Conservation (phyloP, 495 filamentous ascomycete genomes). For the Penicillium cinerascens region DNA sequence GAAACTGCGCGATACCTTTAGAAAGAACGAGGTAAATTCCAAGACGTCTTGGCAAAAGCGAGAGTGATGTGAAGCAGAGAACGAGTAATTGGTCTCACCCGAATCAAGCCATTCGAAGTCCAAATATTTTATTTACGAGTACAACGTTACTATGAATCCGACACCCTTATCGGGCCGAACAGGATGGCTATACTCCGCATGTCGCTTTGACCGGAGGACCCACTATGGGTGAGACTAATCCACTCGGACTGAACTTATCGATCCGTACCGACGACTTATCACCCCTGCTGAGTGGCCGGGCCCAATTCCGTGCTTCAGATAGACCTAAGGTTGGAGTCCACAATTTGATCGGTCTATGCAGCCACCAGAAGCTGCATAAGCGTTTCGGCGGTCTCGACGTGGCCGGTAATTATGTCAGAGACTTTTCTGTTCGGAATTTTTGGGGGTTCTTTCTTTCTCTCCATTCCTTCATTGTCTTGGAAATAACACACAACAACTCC, state of each 20-base stretch:
- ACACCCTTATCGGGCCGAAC: not conserved
- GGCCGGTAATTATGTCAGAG: not conserved
- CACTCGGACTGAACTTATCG: not conserved
- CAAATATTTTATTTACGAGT: not conserved
- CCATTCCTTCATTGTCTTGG: not conserved
- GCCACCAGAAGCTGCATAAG: not conserved
- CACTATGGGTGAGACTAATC: too few species aligned
- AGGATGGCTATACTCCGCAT: not conserved
- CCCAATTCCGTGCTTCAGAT: not conserved
- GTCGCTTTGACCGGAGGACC: too few species aligned
- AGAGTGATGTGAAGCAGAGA: not conserved
- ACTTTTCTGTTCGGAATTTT: not conserved
- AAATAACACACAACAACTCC: not conserved
- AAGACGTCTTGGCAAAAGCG: not conserved
- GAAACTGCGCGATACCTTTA: not conserved
- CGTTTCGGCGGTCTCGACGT: too few species aligned
- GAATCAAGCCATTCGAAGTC: not conserved
- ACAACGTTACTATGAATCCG: not conserved
- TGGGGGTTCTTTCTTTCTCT: not conserved
- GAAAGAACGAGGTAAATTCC: conserved; percentile 5
- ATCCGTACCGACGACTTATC: not conserved
- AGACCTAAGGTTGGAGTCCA: not conserved
- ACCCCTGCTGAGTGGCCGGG: not conserved
- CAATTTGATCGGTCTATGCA: too few species aligned
- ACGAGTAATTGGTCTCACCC: not conserved